Percentiles rank a stretch among this genome's conserved stretches.
These are phyloP conservation scores for Ogataea methanolica DNA, from an alignment of 805 yeast species.

Conservation along the genomic window DNA sequence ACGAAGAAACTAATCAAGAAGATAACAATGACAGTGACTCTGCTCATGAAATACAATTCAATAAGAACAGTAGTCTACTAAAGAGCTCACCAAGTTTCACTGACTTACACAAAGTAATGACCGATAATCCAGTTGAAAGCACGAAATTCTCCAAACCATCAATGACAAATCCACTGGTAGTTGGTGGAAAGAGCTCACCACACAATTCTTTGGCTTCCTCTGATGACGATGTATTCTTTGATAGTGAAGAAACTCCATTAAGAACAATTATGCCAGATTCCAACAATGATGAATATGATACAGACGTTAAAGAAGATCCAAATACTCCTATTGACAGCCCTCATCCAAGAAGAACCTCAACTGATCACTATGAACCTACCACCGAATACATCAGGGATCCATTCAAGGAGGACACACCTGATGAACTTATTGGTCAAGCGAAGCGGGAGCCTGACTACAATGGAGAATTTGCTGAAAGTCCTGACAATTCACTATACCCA, in stretches of 20 bases:
- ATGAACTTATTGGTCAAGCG: too few species aligned
- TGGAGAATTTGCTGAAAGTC: slow-evolving; percentile 1
- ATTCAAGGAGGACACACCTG: too few species aligned
- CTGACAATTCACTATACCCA: neutral
- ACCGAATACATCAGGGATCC: too few species aligned
- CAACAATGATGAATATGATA: neutral
- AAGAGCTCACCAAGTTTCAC: neutral
- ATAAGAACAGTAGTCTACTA: neutral
- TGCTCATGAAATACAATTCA: neutral
- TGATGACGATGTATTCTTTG: slow-evolving; percentile 5
- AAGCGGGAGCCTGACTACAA: neutral
- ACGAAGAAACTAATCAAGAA: neutral
- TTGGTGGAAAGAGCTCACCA: neutral
- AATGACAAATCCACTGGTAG: neutral
- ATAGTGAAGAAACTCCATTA: slow-evolving; percentile 4
- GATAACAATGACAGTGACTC: too few species aligned
- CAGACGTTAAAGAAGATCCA: neutral
- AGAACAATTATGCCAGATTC: neutral
- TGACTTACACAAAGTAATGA: neutral
- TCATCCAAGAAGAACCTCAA: too few species aligned
- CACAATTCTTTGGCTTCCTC: neutral
- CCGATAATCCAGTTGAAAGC: neutral
- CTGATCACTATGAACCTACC: too few species aligned
- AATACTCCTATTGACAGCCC: neutral
- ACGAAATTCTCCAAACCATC: too few species aligned